Conservation (phyloP, 2,329 filamentous ascomycete species). For the Diaporthe capsici region DNA sequence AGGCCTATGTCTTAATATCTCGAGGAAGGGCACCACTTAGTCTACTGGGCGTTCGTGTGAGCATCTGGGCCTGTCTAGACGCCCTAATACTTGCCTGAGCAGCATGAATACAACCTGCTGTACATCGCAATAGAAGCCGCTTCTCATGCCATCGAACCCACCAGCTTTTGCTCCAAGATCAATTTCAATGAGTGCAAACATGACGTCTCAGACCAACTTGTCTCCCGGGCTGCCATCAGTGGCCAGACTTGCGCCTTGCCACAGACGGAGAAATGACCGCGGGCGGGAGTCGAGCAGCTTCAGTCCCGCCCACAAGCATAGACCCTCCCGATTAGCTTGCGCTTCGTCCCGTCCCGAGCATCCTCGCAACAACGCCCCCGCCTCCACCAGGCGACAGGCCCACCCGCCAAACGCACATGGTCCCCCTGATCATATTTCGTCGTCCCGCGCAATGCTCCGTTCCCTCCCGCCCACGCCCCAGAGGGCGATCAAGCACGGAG, state of each 20-base stretch:
- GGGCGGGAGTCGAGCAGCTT: slow-evolving; percentile 7
- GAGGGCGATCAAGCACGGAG: background rate
- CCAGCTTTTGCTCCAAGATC: background rate
- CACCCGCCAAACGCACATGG: background rate
- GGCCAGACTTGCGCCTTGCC: background rate
- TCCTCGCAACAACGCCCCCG: background rate
- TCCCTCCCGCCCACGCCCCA: background rate
- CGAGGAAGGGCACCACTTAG: background rate
- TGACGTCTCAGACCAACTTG: background rate
- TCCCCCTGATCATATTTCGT: background rate
- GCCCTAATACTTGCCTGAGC: background rate
- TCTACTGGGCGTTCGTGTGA: background rate
- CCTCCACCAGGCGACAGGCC: background rate
- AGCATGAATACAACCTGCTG: background rate
- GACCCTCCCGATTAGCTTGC: slow-evolving; percentile 12
- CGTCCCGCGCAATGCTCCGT: background rate
- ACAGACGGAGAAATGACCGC: background rate
- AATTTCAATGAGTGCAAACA: background rate
- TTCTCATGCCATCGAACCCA: background rate
- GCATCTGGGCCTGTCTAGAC: background rate
- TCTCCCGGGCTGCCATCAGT: background rate
- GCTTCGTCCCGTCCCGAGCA: slow-evolving; percentile 21
- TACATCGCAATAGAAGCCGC: background rate
- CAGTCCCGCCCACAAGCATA: background rate
- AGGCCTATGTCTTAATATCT: background rate